These are phyloP conservation scores for Penicillium sp. DNA, from an alignment of 2,329 filamentous ascomycete species.

Conservation along the genomic window DNA sequence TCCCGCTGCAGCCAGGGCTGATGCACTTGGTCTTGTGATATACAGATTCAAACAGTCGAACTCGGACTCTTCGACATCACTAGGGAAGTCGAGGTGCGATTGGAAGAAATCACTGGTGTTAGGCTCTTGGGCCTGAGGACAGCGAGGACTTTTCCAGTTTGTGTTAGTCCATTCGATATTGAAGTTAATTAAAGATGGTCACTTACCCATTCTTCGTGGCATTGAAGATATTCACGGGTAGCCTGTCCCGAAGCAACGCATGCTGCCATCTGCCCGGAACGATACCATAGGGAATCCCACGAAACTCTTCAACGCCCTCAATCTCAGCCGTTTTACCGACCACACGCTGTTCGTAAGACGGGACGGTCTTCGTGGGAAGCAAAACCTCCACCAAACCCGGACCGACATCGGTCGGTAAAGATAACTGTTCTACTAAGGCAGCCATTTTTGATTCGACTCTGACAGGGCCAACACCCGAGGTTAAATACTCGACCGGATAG, in stretches of 20 bases:
- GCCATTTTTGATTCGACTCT: neutral
- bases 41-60: slow-evolving; percentile 1
- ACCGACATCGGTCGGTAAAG: neutral
- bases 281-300: neutral
- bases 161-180: neutral
- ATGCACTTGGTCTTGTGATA: neutral
- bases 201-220: neutral
- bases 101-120: neutral
- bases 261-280: neutral
- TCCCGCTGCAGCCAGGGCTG: neutral
- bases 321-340: neutral
- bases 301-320: neutral
- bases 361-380: neutral
- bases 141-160: neutral
- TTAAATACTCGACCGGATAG: neutral
- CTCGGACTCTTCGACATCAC: neutral
- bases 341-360: neutral
- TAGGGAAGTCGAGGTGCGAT: neutral
- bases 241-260: neutral
- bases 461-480: neutral
- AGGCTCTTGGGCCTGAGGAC: neutral
- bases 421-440: neutral
- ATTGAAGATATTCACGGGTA: neutral
- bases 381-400: neutral
- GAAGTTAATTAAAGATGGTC: too few relatives aligned